Conservation (phyloP, 306 rosid species). For the Lathyrus tuberosus region DNA sequence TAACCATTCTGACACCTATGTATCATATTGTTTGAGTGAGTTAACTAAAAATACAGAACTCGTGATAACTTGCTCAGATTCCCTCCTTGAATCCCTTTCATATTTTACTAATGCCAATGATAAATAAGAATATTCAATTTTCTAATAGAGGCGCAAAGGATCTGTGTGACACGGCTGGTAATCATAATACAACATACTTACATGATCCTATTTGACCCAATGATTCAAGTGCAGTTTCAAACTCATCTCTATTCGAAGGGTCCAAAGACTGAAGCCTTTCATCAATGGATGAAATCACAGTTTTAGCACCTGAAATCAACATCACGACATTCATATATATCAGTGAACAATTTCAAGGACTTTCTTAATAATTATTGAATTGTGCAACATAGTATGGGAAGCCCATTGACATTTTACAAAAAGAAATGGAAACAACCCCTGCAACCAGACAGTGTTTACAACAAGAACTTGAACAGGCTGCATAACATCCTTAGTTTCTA, state of each 20-base stretch:
- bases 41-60: neutral
- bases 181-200: slow-evolving; percentile 55
- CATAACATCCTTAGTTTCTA: neutral
- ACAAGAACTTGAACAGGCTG: slow-evolving; percentile 3
- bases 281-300: slow-evolving; percentile 68
- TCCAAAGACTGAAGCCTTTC: slow-evolving; percentile 62
- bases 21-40: neutral
- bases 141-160: neutral
- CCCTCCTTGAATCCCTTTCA: neutral
- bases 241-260: slow-evolving; percentile 65
- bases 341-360: slow-evolving; percentile 15
- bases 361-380: slow-evolving; percentile 6
- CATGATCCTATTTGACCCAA: slow-evolving; percentile 88
- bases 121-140: slow-evolving; percentile 31
- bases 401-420: slow-evolving; percentile 22
- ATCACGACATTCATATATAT: slow-evolving; percentile 18
- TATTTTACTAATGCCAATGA: slow-evolving; percentile 2
- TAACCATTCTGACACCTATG: neutral
- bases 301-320: slow-evolving; percentile 58
- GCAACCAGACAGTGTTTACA: slow-evolving; percentile 31
- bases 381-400: slow-evolving; percentile 2
- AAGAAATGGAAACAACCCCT: slow-evolving; percentile 9
- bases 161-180: slow-evolving; percentile 4
- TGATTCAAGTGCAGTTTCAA: slow-evolving; percentile 89
- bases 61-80: neutral